phyloP scores from a whole-genome alignment of 2,329 filamentous ascomycete genomes.

The Aspergillus intermedius region DNA sequence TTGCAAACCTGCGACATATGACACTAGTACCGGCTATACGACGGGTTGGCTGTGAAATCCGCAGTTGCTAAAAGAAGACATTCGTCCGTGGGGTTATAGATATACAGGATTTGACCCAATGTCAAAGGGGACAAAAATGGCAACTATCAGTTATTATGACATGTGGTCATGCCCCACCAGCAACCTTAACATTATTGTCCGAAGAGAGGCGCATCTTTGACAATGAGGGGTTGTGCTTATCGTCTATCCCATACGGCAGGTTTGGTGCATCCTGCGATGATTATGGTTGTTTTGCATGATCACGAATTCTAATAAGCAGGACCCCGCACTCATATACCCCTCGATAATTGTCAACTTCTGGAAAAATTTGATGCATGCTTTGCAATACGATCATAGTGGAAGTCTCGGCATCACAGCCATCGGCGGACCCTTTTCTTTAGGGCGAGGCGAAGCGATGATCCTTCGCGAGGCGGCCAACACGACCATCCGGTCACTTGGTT shows the following conservation, averaged over 20 bases:
- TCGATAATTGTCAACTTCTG: neutral
- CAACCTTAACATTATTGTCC: neutral
- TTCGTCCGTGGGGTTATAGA: neutral
- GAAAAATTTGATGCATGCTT: neutral
- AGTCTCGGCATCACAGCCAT: neutral
- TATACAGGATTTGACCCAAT: neutral
- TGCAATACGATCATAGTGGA: neutral
- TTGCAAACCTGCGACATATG: neutral
- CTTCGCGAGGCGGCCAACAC: neutral
- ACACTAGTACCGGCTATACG: neutral
- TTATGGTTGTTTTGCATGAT: too few species aligned
- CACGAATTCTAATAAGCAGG: too few species aligned
- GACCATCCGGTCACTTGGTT: neutral
- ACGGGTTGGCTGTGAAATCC: neutral
- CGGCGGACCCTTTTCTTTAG: neutral
- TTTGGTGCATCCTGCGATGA: too few species aligned
- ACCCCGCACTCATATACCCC: neutral
- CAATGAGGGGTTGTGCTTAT: too few species aligned
- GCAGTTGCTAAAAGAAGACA: neutral
- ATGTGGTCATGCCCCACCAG: too few species aligned
- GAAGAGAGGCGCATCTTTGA: too few species aligned
- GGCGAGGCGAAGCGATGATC: slow-evolving; percentile 5
- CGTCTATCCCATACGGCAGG: too few species aligned
- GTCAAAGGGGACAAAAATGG: neutral
- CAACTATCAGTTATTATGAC: too few species aligned